Percentiles rank a stretch among this genome's conserved stretches.
phyloP scores from a whole-genome alignment of 495 filamentous ascomycete genomes.

The Lasiosphaeriaceae sp. region DNA sequence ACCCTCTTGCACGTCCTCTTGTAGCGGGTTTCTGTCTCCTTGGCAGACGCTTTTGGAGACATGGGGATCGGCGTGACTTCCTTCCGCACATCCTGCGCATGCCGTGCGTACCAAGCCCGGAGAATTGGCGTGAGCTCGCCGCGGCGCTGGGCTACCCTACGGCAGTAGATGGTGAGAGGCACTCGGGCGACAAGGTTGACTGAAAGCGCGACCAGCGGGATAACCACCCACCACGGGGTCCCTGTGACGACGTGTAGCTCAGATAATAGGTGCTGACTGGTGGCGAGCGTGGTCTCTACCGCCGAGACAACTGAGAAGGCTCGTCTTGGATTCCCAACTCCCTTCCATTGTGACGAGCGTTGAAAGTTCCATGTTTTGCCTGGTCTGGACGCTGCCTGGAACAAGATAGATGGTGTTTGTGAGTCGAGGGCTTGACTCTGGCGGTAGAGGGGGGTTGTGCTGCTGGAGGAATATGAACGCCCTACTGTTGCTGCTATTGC shows the following conservation, averaged over 20 bases:
- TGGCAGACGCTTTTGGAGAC: background rate
- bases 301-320: constrained; percentile 2
- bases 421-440: background rate
- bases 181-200: constrained; percentile 57
- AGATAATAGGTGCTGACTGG: constrained; percentile 55
- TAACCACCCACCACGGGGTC: constrained; percentile 65
- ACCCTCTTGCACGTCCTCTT: constrained; percentile 34
- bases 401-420: background rate
- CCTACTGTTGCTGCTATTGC: background rate
- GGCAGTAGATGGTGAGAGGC: constrained; percentile 56
- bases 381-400: background rate
- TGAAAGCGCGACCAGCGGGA: constrained; percentile 65
- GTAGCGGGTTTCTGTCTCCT: constrained; percentile 22
- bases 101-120: constrained; percentile 41
- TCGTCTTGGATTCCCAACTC: background rate
- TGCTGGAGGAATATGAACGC: background rate
- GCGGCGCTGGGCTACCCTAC: constrained; percentile 37
- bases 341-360: background rate
- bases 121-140: constrained; percentile 48
- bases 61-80: constrained; percentile 6
- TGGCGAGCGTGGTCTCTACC: constrained; percentile 45
- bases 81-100: constrained; percentile 22
- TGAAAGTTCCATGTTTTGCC: background rate
- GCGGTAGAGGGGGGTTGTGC: background rate
- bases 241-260: constrained; percentile 54